Evolutionary conservation across 2,329 filamentous ascomycete genomes (phyloP).

Genomic region (Aspergillus hortae): DNA sequence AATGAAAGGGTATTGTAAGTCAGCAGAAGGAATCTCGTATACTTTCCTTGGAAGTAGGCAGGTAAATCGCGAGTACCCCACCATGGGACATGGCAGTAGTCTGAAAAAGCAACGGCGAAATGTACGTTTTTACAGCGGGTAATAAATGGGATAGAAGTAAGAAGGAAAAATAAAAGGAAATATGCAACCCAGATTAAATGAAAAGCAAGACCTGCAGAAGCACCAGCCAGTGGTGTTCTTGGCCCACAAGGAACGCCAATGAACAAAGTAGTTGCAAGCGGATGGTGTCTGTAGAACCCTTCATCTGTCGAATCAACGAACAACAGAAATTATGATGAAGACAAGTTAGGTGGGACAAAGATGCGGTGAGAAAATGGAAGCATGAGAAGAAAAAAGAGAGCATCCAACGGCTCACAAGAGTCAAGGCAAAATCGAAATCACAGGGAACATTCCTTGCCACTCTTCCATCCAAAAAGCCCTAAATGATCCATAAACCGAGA

Average conservation of each 20-base stretch:
- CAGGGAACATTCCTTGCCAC: not conserved
- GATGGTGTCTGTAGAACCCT: not conserved
- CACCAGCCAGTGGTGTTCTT: constrained; percentile 1
- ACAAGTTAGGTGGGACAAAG: not conserved
- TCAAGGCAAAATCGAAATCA: not conserved
- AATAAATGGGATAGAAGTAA: too few species aligned
- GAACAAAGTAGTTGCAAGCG: not conserved
- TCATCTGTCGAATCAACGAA: not conserved
- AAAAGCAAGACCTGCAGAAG: constrained; percentile 1
- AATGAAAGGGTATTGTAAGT: too few species aligned
- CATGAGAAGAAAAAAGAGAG: constrained; percentile 5
- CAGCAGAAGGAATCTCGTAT: too few species aligned
- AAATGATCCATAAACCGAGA: constrained; percentile 2
- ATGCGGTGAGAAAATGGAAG: constrained; percentile 3
- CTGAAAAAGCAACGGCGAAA: too few species aligned
- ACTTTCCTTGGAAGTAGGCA: too few species aligned
- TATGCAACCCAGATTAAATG: not conserved
- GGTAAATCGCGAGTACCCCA: too few species aligned
- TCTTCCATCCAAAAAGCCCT: not conserved
- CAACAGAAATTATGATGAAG: not conserved
- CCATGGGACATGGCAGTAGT: too few species aligned
- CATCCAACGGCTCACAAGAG: not conserved
- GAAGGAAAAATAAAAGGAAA: not conserved
- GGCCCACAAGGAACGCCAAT: not conserved
- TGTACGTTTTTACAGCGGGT: too few species aligned